Evolutionary conservation across 257 asterid genomes (phyloP), one percentile per base, ranked within the genome.

Genomic region (Leptodermis oblonga): DNA sequence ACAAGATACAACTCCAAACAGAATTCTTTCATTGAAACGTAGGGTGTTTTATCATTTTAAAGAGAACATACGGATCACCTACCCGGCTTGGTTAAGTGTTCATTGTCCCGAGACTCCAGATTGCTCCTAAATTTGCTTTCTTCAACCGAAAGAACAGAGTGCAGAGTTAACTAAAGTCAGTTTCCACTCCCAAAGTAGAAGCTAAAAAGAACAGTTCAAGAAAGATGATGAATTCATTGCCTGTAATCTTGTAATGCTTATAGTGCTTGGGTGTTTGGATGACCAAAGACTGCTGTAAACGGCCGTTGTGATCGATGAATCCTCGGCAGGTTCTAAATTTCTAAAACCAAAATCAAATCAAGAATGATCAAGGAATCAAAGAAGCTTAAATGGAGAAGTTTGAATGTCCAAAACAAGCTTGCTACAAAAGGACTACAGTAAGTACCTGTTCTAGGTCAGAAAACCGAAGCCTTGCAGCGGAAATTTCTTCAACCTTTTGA

Each of bases 361-460:
- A 18, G 45, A 18, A 15, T 14, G 12, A n/a, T 46, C 26, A 53
- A 33, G 31, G 28, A 22, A 0, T 46, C 26, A 36, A 48, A 46
- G n/a, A 34, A 22, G 36, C 39, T 12, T 43, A 34, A n/a, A 14
- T 3, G 39, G 23, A 55, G 34, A 9, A 7, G 42, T 58, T 22
- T 7, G 3, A 48, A 63, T 10, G n/a, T 37, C 48, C 28, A 54
- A 26, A 12, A 17, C 39, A 45, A 26, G 34, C 1, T 58, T 25
- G 37, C n/a, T 3, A 58, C 33, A 12, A 13, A 60, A n/a, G n/a
- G 30, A 60, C 31, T 14, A 25, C 12, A 20, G 26, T 6, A 39
- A 26, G 15, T 76, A 91, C 97, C 96, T 89, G 90, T 69, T 92
- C 79, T 72, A 92, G 74, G 81, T 82, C 65, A 62, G 86, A 83